These are phyloP conservation scores for Ascosphaera aggregata DNA, from an alignment of 2,329 filamentous ascomycete genomes.

Conservation along the genomic window DNA sequence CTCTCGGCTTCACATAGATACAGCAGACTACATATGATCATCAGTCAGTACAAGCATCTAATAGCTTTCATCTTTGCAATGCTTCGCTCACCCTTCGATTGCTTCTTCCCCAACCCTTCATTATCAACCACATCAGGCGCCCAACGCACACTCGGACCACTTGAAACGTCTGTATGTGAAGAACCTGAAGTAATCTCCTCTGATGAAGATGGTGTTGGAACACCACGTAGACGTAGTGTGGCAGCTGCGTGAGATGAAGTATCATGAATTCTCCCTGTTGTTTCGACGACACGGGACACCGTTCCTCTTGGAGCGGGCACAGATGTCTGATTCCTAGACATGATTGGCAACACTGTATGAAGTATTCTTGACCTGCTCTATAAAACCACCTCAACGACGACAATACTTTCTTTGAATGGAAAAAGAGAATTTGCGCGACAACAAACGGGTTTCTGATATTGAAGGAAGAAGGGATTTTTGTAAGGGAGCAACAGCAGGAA, in stretches of 20 bases:
- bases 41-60: background rate
- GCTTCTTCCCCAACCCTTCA: constrained; percentile 82
- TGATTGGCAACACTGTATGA: background rate
- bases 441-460: no score
- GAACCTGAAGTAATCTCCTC: constrained; percentile 1
- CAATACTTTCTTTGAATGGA: background rate
- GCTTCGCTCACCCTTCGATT: constrained; percentile 50
- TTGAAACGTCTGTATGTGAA: constrained; percentile 8
- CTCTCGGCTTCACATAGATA: constrained; percentile 78
- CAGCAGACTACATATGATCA: constrained; percentile 55
- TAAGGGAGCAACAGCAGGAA: background rate
- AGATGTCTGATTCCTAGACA: background rate
- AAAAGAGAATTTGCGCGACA: no score
- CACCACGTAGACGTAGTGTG: constrained; percentile 9
- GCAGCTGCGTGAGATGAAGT: no score
- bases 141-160: constrained; percentile 56
- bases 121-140: constrained; percentile 87
- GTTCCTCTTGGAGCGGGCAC: background rate
- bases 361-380: background rate
- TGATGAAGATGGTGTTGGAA: constrained; percentile 4
- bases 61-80: background rate
- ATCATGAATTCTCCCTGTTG: background rate
- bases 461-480: no score
- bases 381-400: background rate
- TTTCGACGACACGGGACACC: background rate